phyloP scores from a whole-genome alignment of 2,329 filamentous ascomycete species.

The Helotiales sp. region DNA sequence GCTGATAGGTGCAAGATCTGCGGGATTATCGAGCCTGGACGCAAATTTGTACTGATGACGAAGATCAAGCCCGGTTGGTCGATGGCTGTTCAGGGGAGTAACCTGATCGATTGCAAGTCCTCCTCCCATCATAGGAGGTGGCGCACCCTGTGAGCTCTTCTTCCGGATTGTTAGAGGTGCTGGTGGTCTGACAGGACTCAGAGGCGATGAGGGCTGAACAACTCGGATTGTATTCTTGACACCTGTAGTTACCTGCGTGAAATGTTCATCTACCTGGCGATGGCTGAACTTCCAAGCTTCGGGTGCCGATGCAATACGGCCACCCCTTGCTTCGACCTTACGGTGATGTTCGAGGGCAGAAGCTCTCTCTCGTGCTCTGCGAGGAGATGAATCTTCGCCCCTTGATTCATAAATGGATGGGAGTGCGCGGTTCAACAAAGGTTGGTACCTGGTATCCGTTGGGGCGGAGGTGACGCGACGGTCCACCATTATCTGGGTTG shows the following conservation, averaged over 20 bases:
- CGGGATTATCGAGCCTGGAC: conserved; percentile 11
- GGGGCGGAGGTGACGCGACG: conserved; percentile 54
- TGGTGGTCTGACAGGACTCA: conserved; percentile 40
- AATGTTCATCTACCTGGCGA: conserved; percentile 23
- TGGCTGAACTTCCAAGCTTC: conserved; percentile 31
- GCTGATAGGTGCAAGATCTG: conserved; percentile 32
- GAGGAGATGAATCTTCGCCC: conserved; percentile 33
- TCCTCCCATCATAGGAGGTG: conserved; percentile 26
- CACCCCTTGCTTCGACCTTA: conserved; percentile 25
- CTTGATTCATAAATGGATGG: conserved; percentile 40
- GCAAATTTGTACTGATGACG: conserved; percentile 34
- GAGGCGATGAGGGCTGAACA: conserved; percentile 36
- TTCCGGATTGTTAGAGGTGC: conserved; percentile 43
- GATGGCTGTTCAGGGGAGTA: background rate
- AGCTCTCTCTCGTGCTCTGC: conserved; percentile 19
- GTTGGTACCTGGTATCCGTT: conserved; percentile 27
- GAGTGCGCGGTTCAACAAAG: conserved; percentile 24
- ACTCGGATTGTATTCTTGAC: conserved; percentile 39
- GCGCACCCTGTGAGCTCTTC: conserved; percentile 35
- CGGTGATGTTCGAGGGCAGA: conserved; percentile 22
- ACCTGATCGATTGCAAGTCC: conserved; percentile 15
- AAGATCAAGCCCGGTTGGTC: conserved; percentile 26
- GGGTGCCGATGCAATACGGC: conserved; percentile 41
- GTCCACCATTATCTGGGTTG: conserved; percentile 32
- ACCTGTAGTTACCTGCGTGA: conserved; percentile 17